A percentile compares a stretch with the other conserved stretches of the same genome.
These are phyloP conservation scores for Chondrostereum purpureum DNA, from an alignment of 1,284 basidiomycete species.

Conservation along the genomic window DNA sequence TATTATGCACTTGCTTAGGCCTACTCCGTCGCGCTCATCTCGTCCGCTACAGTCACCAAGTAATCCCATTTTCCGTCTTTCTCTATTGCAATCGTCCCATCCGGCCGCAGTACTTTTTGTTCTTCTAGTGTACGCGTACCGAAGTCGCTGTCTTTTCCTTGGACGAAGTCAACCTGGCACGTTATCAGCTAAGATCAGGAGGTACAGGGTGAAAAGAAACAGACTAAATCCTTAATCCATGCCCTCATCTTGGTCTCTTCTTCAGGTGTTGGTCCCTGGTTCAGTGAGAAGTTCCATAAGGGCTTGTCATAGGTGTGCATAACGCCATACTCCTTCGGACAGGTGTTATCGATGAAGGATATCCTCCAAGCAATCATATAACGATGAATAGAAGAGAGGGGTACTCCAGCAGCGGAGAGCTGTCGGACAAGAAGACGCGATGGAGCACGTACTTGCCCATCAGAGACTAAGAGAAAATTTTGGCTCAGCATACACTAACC, in stretches of 20 bases:
- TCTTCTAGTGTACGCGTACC: conserved; percentile 10
- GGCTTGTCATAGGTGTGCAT: conserved; percentile 12
- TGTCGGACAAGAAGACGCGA: conserved; percentile 11
- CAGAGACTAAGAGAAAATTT: conserved; percentile 7
- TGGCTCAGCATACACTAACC: not conserved
- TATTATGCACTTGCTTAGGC: too few species aligned
- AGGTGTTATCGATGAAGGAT: conserved; percentile 7
- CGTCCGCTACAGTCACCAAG: conserved; percentile 10
- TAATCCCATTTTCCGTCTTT: conserved; percentile 13
- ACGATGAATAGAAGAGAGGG: conserved; percentile 9
- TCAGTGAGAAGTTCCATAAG: conserved; percentile 13
- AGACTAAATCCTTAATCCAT: conserved; percentile 13
- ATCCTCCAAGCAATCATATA: conserved; percentile 14
- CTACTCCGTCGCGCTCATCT: conserved; percentile 10
- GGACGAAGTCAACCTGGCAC: conserved; percentile 10
- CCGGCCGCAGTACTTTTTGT: conserved; percentile 11
- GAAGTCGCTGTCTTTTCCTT: conserved; percentile 8
- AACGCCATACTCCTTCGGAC: conserved; percentile 11
- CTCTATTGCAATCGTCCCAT: conserved; percentile 10
- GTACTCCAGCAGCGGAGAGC: conserved; percentile 10
- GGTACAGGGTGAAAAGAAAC: not conserved
- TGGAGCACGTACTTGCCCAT: conserved; percentile 13
- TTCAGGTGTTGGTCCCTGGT: conserved; percentile 12
- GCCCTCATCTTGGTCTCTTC: conserved; percentile 12
- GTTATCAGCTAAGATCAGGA: not conserved